Evolutionary conservation across 352 stramenopile genomes (phyloP).

Genomic region (Phytophthora kernoviae): DNA sequence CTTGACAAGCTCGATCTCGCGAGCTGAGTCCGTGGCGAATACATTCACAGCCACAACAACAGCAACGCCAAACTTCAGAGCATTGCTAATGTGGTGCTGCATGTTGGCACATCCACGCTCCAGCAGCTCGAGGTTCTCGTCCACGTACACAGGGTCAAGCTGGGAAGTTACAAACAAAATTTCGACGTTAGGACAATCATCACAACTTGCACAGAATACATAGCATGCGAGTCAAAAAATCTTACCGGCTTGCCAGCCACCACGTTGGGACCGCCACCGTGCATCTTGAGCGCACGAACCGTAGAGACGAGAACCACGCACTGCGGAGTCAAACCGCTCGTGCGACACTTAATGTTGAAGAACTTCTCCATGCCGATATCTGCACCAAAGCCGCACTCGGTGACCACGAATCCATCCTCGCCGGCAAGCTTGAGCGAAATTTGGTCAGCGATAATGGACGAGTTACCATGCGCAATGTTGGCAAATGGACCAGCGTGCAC

Average conservation of each 20-base stretch:
- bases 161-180: conserved; percentile 21
- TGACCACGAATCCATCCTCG: conserved; percentile 97
- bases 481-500: conserved; percentile 99
- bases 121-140: conserved; percentile 97
- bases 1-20: conserved; percentile 95
- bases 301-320: conserved; percentile 98
- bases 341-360: conserved; percentile 99
- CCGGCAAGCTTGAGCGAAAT: conserved; percentile 94
- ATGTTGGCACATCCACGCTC: conserved; percentile 93
- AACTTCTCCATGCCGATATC: conserved; percentile 98
- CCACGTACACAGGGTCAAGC: conserved; percentile 91
- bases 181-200: neutral
- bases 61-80: conserved; percentile 93
- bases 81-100: conserved; percentile 96
- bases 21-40: conserved; percentile 66
- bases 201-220: neutral
- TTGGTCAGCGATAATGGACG: conserved; percentile 97
- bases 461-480: conserved; percentile 98
- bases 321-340: conserved; percentile 94
- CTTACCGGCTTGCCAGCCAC: conserved; percentile 92
- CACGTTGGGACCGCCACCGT: conserved; percentile 97
- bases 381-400: conserved; percentile 97
- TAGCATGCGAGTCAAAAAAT: neutral
- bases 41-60: conserved; percentile 96
- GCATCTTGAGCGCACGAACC: conserved; percentile 98